A percentile compares a stretch with the other conserved stretches of the same genome.
Evolutionary conservation across 1,139 yeast species (phyloP).

Genomic region (Scheffersomyces illinoinensis): DNA sequence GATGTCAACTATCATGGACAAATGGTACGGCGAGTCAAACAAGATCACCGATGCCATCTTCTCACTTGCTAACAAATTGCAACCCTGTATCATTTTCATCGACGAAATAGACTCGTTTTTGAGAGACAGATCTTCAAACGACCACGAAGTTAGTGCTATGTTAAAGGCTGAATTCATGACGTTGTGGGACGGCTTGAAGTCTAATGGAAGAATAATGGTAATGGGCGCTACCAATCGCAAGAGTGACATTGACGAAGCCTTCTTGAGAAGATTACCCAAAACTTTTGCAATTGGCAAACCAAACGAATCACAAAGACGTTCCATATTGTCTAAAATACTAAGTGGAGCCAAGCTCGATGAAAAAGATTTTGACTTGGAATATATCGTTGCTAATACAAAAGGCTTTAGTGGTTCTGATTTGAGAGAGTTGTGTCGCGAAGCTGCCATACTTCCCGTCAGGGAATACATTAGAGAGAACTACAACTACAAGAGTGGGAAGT

Average conservation of each 20-base stretch:
- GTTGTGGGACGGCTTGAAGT: slow-evolving; percentile 89
- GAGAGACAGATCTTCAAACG: slow-evolving; percentile 79
- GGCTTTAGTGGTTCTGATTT: slow-evolving; percentile 92
- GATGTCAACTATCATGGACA: slow-evolving; percentile 95
- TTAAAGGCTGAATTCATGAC: slow-evolving; percentile 98
- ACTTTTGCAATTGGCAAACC: slow-evolving; percentile 83
- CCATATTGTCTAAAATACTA: slow-evolving; percentile 68
- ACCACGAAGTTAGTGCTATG: slow-evolving; percentile 96
- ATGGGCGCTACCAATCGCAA: slow-evolving; percentile 96
- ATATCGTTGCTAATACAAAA: slow-evolving; percentile 61
- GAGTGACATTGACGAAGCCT: slow-evolving; percentile 88
- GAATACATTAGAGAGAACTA: slow-evolving; percentile 66
- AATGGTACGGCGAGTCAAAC: slow-evolving; percentile 97
- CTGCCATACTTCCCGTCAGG: slow-evolving; percentile 86
- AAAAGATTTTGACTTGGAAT: slow-evolving; percentile 57
- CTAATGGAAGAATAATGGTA: slow-evolving; percentile 78
- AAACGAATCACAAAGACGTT: slow-evolving; percentile 61
- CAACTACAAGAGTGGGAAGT: slow-evolving; percentile 46
- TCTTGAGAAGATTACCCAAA: slow-evolving; percentile 90
- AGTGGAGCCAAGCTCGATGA: slow-evolving; percentile 62
- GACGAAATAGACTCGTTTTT: slow-evolving; percentile 96
- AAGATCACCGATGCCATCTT: slow-evolving; percentile 93
- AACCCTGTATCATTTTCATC: slow-evolving; percentile 92
- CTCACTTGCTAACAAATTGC: slow-evolving; percentile 83
- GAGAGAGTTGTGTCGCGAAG: slow-evolving; percentile 88